These are phyloP conservation scores for Cladosporium halotolerans DNA, from an alignment of 2,329 filamentous ascomycete genomes.

Conservation along the genomic window DNA sequence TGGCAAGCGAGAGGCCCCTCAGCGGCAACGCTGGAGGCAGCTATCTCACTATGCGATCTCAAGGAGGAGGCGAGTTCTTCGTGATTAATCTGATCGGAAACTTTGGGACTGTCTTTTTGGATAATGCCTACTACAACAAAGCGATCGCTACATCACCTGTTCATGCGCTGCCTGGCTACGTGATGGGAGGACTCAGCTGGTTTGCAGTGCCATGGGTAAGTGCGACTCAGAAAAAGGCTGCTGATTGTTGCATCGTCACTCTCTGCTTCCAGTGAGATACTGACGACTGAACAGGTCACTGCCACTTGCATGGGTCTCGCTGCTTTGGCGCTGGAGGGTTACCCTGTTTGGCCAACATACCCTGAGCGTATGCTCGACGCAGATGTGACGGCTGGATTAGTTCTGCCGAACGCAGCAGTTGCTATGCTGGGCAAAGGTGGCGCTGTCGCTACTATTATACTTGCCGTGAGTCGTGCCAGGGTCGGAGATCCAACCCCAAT, in stretches of 20 bases:
- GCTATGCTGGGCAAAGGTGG: conserved; percentile 27
- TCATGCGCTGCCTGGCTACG: conserved; percentile 83
- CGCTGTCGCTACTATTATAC: conserved; percentile 26
- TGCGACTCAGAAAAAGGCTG: background rate
- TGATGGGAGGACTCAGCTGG: conserved; percentile 80
- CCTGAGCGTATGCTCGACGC: conserved; percentile 26
- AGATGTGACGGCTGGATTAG: conserved; percentile 27
- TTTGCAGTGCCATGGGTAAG: conserved; percentile 89
- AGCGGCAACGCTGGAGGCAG: conserved; percentile 24
- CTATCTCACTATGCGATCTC: conserved; percentile 21
- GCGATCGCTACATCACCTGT: conserved; percentile 86
- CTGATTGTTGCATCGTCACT: no score
- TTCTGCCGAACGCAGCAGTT: conserved; percentile 26
- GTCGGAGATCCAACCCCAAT: no score
- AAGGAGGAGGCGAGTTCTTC: conserved; percentile 21
- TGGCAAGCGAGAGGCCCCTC: conserved; percentile 18
- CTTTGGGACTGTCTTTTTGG: conserved; percentile 77
- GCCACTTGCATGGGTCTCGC: conserved; percentile 84
- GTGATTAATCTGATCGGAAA: conserved; percentile 78
- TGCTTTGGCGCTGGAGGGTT: conserved; percentile 66
- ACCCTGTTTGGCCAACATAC: conserved; percentile 40
- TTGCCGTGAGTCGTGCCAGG: conserved; percentile 13
- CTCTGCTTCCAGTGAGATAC: background rate
- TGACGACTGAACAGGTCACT: background rate
- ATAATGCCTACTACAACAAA: conserved; percentile 79